phyloP scores from a whole-genome alignment of 73 alveolate species.

The Durusdinium trenchii region DNA sequence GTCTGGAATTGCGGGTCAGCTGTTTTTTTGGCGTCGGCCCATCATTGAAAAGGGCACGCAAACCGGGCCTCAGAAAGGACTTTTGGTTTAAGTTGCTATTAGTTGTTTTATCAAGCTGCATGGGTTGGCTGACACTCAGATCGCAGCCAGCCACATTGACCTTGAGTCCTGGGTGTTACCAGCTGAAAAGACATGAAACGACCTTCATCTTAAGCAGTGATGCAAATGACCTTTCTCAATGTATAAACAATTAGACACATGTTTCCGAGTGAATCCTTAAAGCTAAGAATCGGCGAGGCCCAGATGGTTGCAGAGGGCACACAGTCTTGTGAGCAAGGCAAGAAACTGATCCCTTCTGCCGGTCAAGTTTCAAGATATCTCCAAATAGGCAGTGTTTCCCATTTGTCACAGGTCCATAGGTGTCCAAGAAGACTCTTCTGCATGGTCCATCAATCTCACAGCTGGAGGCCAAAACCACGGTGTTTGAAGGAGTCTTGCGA shows the following conservation, averaged over 20 bases:
- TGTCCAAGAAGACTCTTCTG: neutral
- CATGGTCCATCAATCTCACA: neutral
- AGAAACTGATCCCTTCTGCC: neutral
- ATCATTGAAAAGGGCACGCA: constrained; percentile 17
- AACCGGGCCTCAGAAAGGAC: neutral
- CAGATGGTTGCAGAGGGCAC: neutral
- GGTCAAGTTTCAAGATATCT: neutral
- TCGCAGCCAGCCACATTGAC: too few relatives aligned
- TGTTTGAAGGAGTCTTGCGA: neutral
- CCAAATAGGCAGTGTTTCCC: neutral
- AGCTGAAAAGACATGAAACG: too few relatives aligned
- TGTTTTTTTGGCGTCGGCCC: neutral
- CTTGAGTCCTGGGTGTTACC: too few relatives aligned
- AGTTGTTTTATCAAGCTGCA: too few relatives aligned
- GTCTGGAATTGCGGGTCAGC: neutral
- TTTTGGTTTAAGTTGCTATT: too few relatives aligned
- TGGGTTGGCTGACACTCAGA: too few relatives aligned
- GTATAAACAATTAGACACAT: too few relatives aligned
- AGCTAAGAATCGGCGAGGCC: neutral
- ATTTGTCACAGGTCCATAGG: neutral
- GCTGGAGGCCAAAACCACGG: neutral
- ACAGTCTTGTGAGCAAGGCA: neutral
- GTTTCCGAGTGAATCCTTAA: too few relatives aligned
- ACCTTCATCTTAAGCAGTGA: too few relatives aligned
- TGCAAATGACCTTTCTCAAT: too few relatives aligned